Base-by-base conservation (phyloP, 495 filamentous ascomycete genomes). In the Choiromyces venosus region DNA sequence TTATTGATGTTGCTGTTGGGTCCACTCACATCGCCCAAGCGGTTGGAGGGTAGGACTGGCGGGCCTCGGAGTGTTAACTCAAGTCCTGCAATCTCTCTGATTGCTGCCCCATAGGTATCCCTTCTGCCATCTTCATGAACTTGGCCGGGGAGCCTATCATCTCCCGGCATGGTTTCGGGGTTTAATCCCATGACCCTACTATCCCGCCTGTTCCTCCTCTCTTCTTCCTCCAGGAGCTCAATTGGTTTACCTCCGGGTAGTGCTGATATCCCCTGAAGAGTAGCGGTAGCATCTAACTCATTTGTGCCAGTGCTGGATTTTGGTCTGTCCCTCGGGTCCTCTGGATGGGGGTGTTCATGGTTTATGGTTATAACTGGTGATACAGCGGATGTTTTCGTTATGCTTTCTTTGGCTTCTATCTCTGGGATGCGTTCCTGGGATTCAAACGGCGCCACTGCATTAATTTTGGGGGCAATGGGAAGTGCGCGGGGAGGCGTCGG, bases 11-110 rank as follows among this genome's bases (percentile, higher is more conserved):
- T 76, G 76, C 69, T 76, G 72, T 69, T 76, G 74, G 74, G 71
- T 67, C 71, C 75, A 77, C 75, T 77, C 75, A 77, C 75, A 77
- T 77, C 74, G 72, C 76, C 75, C 76, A 72, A 39, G 56, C 56
- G 46, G 37, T 67, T 66, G 69, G 67, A 66, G 73, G 46, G 66
- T 66, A 72, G 69, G 69, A 66, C 66, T 69, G 75, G 70, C 66
- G 75, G 74, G 72, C 74, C 74, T 73, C 76, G 69, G 70, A 71
- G 75, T 56, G 64, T 66, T 77, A 74, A 40, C 66, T 76, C 75
- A 46, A 77, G 75, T 64, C 75, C 75, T 73, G 75, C 75, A 64
- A 77, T 77, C 39, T 77, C 75, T 33, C 75, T 69, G 1, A 77
- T 67, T 67, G 74, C 75, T 72, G 75, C 69, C 42, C 74, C 75